Base-by-base conservation (phyloP, 2,329 filamentous ascomycete species). In the Phialemonium atrogriseum region DNA sequence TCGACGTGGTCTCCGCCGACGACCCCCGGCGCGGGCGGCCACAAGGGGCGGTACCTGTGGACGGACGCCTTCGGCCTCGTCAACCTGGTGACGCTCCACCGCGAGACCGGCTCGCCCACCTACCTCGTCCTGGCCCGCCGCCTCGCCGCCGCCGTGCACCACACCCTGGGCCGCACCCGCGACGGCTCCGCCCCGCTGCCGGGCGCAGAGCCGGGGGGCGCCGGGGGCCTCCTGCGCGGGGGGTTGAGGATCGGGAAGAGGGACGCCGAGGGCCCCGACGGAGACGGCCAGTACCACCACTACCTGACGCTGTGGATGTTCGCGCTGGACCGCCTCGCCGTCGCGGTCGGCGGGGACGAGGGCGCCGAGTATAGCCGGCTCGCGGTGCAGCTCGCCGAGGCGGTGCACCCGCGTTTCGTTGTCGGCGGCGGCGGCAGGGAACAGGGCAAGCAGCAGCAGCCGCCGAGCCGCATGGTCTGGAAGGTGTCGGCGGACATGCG, bases 251-350 rank as follows among this genome's bases (percentile, higher is more conserved):
- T 77, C 36, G 73, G 73, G 16, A 77, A 77, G 46, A 38, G 59
- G 10, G 54, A 64, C 3, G 68, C 56, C 10, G 33, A 38, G 1
- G 71, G 71, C 0, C 45, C 54, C 2, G 70, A 77, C 32, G 58
- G 62, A 7, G 73, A 77, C 46, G 72, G 73, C 3, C 73, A 77
- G 46, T 77, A 77, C 37, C 70, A 75, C 41, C 73, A 77, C 42
- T 77, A 77, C 40, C 54, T 77, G 13, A 76, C 70, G 1, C 45
- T 76, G 5, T 78, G 73, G 73, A 75, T 77, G 70, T 76, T 75
- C 45, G 70, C 72, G 2, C 56, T 77, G 5, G 74, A 73, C 43
- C 57, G 73, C 2, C 53, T 74, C 24, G 57, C 66, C 0, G 38
- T 65, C 21, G 70, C 67, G 3, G 60, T 63, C 1, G 54, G 54